These are phyloP conservation scores for Cryphonectria naterciae DNA, from an alignment of 2,329 filamentous ascomycete genomes.

Conservation along the genomic window DNA sequence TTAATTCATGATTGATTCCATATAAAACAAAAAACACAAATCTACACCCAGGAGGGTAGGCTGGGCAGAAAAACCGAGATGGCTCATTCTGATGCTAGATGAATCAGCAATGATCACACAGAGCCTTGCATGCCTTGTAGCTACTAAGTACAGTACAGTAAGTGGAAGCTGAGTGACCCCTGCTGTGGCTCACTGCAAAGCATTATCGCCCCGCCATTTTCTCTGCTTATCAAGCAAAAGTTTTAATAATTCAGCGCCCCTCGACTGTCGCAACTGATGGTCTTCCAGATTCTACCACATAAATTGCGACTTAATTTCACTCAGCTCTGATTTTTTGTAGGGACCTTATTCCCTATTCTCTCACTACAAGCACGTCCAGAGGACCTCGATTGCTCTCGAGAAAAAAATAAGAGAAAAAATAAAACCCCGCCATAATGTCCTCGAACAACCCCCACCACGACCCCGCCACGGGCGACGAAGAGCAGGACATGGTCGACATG, in stretches of 20 bases:
- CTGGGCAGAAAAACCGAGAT: background rate
- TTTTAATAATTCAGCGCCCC: slow-evolving; percentile 26
- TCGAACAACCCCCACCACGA: slow-evolving; percentile 42
- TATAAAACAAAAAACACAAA: background rate
- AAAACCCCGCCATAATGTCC: slow-evolving; percentile 28
- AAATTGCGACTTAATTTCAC: background rate
- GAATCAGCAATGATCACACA: background rate
- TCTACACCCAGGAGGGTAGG: background rate
- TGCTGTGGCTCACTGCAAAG: background rate
- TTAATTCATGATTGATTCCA: background rate
- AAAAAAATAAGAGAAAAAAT: no score
- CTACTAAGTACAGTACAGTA: background rate
- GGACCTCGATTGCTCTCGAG: background rate
- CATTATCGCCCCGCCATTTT: slow-evolving; percentile 24
- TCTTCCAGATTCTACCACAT: background rate
- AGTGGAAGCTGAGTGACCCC: background rate
- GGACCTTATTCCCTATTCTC: background rate
- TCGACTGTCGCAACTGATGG: background rate
- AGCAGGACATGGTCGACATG: slow-evolving; percentile 73
- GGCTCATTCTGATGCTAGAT: slow-evolving; percentile 11
- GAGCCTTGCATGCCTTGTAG: background rate
- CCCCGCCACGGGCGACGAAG: slow-evolving; percentile 57
- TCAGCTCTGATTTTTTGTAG: no score
- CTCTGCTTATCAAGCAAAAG: slow-evolving; percentile 30
- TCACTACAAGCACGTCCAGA: background rate